phyloP scores from a whole-genome alignment of 129 eudicot species.

The Flaveria ramosissima region DNA sequence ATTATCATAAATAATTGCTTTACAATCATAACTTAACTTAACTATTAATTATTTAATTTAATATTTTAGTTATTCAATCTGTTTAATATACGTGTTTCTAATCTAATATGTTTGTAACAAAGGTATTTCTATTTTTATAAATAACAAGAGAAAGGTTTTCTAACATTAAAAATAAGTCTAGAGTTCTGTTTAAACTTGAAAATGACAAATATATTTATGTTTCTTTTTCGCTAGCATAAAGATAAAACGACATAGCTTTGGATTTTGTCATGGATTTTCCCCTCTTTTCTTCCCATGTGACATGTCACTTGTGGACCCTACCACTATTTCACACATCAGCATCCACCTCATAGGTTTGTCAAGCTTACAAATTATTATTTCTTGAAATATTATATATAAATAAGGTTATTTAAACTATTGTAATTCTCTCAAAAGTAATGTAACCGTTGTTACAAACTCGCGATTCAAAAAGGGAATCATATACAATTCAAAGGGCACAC shows the following conservation, averaged over 20 bases:
- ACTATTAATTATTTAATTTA: too few species aligned
- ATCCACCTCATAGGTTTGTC: constrained; percentile 9
- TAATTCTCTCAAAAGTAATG: too few species aligned
- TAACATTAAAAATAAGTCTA: background rate
- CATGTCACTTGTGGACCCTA: constrained; percentile 20
- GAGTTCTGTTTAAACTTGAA: background rate
- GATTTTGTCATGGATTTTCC: constrained; percentile 45
- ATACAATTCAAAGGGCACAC: too few species aligned
- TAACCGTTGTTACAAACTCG: too few species aligned
- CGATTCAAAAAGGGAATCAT: too few species aligned
- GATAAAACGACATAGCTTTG: constrained; percentile 40
- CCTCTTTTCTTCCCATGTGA: constrained; percentile 47
- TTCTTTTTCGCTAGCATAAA: constrained; percentile 26
- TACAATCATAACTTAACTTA: too few species aligned
- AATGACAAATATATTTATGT: constrained; percentile 12
- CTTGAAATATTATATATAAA: too few species aligned
- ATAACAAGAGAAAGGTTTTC: background rate
- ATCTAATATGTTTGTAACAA: background rate
- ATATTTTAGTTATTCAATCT: too few species aligned
- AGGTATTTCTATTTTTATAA: background rate
- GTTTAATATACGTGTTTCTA: too few species aligned
- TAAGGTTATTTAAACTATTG: too few species aligned
- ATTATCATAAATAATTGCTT: too few species aligned
- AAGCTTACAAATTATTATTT: background rate
- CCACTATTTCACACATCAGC: constrained; percentile 18